Evolutionary conservation across 768 basidiomycete genomes (phyloP).

Genomic region (Holtermannia corniformis): DNA sequence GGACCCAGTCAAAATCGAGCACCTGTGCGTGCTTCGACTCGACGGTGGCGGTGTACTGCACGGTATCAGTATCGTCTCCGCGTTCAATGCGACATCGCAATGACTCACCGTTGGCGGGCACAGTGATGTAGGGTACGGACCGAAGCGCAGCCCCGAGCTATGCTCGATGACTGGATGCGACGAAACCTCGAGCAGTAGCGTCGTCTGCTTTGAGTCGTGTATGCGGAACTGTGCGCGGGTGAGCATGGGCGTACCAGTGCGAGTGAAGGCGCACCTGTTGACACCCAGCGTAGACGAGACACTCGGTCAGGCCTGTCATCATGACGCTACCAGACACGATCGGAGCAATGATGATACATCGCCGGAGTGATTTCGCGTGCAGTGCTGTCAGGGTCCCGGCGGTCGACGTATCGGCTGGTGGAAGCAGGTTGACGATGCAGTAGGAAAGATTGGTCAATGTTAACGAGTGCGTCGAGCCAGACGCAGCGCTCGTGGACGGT

Average conservation of each 20-base stretch:
- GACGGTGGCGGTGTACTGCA: neutral
- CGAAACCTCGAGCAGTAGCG: conserved; percentile 56
- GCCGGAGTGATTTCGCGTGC: conserved; percentile 54
- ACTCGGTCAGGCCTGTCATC: conserved; percentile 55
- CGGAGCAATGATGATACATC: conserved; percentile 60
- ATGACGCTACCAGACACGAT: conserved; percentile 61
- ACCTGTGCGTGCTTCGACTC: conserved; percentile 46
- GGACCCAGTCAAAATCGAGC: conserved; percentile 79
- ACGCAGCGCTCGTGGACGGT: neutral
- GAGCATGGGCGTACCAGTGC: neutral
- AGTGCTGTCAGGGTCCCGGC: conserved; percentile 46
- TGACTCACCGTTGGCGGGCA: neutral
- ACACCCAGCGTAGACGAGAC: conserved; percentile 60
- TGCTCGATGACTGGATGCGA: conserved; percentile 77
- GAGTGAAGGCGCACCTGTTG: conserved; percentile 59
- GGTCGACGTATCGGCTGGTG: neutral
- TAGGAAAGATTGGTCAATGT: conserved; percentile 57
- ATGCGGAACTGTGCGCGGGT: conserved; percentile 68
- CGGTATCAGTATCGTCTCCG: neutral
- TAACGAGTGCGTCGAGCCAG: conserved; percentile 35
- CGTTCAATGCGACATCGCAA: neutral
- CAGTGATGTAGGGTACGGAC: conserved; percentile 49
- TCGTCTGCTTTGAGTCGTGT: conserved; percentile 59
- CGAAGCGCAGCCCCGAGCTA: conserved; percentile 56
- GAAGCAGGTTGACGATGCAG: conserved; percentile 61